Conservation (phyloP, 805 yeast genomes). For the Saccharomycopsis capsularis region DNA sequence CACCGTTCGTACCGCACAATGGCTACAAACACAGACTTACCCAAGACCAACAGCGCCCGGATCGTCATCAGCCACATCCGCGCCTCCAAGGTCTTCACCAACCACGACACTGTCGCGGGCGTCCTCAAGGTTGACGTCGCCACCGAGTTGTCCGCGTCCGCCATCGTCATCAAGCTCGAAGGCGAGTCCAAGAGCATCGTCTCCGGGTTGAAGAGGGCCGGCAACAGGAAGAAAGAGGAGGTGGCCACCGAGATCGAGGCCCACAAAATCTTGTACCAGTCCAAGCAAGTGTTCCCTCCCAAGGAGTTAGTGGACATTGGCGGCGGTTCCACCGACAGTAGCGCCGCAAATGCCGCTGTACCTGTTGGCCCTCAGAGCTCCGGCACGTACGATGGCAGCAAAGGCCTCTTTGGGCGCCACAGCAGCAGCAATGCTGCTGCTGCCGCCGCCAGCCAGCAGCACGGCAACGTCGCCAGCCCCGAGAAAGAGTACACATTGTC, state of each 20-base stretch:
- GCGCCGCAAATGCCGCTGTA: neutral
- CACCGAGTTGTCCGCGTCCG: constrained; percentile 2
- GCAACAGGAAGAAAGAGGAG: neutral
- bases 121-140: constrained; percentile 7
- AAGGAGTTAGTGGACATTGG: neutral
- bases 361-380: neutral
- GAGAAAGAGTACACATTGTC: constrained; percentile 2
- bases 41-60: neutral
- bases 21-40: neutral
- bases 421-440: neutral
- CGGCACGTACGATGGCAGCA: neutral
- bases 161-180: constrained; percentile 13
- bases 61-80: constrained; percentile 4
- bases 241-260: constrained; percentile 4
- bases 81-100: constrained; percentile 13
- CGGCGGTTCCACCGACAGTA: neutral
- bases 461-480: neutral
- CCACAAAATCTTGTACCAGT: constrained; percentile 7
- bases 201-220: neutral
- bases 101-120: constrained; percentile 16
- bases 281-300: constrained; percentile 15
- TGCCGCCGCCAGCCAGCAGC: neutral
- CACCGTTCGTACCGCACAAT: too few species aligned
- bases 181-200: constrained; percentile 8
- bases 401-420: neutral